Evolutionary conservation across 257 asterid species (phyloP).

Genomic region (Primulina eburnea): DNA sequence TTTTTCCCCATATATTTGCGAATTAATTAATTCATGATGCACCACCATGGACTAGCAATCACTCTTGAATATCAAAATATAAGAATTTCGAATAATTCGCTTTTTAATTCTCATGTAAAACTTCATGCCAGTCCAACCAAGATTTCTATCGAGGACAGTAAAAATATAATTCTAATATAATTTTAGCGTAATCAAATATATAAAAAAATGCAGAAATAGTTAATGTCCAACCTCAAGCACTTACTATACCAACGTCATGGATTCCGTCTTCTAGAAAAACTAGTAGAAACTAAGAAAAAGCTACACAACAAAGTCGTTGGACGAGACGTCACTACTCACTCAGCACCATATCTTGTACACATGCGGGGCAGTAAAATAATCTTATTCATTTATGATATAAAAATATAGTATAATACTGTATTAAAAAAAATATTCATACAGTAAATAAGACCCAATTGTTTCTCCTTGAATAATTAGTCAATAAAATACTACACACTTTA

Average conservation of each 20-base stretch:
- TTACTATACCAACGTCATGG: neutral
- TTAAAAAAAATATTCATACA: neutral
- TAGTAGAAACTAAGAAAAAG: neutral
- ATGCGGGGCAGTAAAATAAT: neutral
- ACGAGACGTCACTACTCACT: neutral
- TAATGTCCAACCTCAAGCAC: neutral
- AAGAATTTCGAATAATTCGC: neutral
- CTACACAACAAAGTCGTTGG: neutral
- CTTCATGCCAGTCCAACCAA: neutral
- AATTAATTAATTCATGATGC: neutral
- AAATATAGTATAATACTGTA: neutral
- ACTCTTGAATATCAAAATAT: neutral
- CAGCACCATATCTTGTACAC: slow-evolving; percentile 1
- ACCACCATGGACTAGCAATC: neutral
- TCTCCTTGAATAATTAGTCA: slow-evolving; percentile 18
- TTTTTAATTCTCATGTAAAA: neutral
- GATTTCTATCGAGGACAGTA: neutral
- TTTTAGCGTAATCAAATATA: neutral
- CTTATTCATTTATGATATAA: neutral
- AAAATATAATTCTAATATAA: too few species aligned
- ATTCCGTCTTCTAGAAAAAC: neutral
- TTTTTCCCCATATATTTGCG: neutral
- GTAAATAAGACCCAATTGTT: slow-evolving; percentile 18
- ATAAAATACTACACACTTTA: slow-evolving; percentile 27
- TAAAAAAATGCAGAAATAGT: too few species aligned